Evolutionary conservation across 2,329 filamentous ascomycete genomes (phyloP).

Genomic region (Pleochaeta shiraiana): DNA sequence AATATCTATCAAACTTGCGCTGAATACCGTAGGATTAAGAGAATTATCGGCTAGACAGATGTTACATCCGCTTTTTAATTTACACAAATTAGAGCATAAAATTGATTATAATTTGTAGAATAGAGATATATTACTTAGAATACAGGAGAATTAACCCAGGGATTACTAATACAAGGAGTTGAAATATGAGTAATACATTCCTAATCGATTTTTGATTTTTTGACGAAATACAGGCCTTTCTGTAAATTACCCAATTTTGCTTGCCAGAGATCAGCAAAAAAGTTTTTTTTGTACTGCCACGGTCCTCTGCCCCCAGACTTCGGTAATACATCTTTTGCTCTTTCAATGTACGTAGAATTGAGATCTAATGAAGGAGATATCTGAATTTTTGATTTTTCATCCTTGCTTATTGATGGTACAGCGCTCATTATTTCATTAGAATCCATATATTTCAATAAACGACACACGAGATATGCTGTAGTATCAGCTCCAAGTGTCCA

Average conservation of each 20-base stretch:
- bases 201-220: not conserved
- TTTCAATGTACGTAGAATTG: constrained; percentile 14
- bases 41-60: too few relatives aligned
- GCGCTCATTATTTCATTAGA: constrained; percentile 7
- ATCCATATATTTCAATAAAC: constrained; percentile 16
- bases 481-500: constrained; percentile 45
- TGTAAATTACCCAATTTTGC: constrained; percentile 14
- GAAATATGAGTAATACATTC: too few relatives aligned
- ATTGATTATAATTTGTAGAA: too few relatives aligned
- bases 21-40: too few relatives aligned
- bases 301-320: constrained; percentile 12
- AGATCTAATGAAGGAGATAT: constrained; percentile 10
- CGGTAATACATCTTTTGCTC: constrained; percentile 12
- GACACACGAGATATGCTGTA: constrained; percentile 12
- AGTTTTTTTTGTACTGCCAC: constrained; percentile 15
- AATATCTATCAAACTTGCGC: too few relatives aligned
- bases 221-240: constrained; percentile 11
- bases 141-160: too few relatives aligned
- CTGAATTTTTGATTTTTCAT: constrained; percentile 7
- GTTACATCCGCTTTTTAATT: too few relatives aligned
- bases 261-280: constrained; percentile 16
- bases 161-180: too few relatives aligned
- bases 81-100: too few relatives aligned
- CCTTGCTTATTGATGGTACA: constrained; percentile 8
- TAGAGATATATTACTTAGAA: too few relatives aligned